Evolutionary conservation across 2,329 filamentous ascomycete genomes (phyloP).

Genomic region (Xylaria polymorpha): DNA sequence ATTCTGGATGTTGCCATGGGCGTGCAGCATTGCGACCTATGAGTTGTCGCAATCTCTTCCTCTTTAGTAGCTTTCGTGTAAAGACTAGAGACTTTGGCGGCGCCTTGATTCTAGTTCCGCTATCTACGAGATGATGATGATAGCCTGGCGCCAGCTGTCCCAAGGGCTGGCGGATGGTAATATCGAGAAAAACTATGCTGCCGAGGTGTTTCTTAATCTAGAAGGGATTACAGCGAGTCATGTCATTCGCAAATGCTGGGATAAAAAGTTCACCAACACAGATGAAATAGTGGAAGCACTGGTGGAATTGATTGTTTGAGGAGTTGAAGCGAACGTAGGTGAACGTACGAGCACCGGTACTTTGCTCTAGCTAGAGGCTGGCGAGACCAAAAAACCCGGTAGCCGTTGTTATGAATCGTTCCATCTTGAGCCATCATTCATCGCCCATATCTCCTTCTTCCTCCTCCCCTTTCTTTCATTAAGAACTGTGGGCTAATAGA

Average conservation of each 20-base stretch:
- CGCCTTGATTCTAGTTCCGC: neutral
- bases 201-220: neutral
- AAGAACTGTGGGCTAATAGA: neutral
- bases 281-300: neutral
- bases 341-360: neutral
- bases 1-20: neutral
- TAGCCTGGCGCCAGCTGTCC: neutral
- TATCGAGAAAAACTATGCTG: neutral
- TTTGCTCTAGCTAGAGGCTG: neutral
- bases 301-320: neutral
- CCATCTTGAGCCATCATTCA: neutral
- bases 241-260: neutral
- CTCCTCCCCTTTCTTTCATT: neutral
- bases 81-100: constrained; percentile 4
- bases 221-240: neutral
- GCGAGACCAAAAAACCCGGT: neutral
- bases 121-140: neutral
- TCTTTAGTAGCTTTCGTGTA: neutral
- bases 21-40: neutral
- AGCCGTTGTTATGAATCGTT: neutral
- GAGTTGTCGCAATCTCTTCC: neutral
- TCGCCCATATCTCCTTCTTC: neutral
- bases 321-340: neutral
- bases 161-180: neutral
- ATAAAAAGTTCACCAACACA: neutral